Evolutionary conservation across 1,284 basidiomycete species (phyloP), one percentile per base, ranked within the genome.

Genomic region (Ceraceosorus guamensis): DNA sequence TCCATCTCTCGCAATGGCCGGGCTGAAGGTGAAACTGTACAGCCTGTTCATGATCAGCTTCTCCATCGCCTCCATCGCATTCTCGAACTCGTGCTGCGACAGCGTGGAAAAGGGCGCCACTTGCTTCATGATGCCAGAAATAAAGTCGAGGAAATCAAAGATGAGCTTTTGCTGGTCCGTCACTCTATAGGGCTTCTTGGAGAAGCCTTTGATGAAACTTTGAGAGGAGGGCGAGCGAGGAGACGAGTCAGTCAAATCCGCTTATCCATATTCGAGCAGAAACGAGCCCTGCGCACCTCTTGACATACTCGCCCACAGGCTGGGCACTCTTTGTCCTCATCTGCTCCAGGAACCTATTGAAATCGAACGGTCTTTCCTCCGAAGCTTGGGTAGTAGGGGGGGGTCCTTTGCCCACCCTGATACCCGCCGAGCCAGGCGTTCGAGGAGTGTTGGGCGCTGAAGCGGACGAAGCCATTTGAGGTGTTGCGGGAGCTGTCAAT

Each of bases 11-110:
- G 66, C 64, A 2, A 76, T 67, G 10, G 74, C 72, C 10, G 73
- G 74, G 7, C 69, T 64, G 50, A 74, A 75, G 0, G 74, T 75
- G 54, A 66, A 70, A 0, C 63, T 62, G 77, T 95, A 97, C 54
- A 97, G 80, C 50, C 92, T 82, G 71, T 98, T 99, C 95, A 98
- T 98, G 67, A 98, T 91, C 8, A 98, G 83, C 78, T 98, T 98
- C 81, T 98, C 93, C 90, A 98, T 97, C 52, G 91, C 92, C 78
- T 98, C 93, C 79, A 91, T 84, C 0, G 92, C 91, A 68, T 96
- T 92, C 59, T 97, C 95, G 67, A 98, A 96, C 75, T 98, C 92
- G 4, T 79, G 79, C 30, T 89, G 85, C 4, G 83, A 81, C 4
- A 70, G 56, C 6, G 55, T 57, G 18, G 65, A 60, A 69, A 70